phyloP scores from a whole-genome alignment of 768 basidiomycete species.

The Naganishia vishniacii region DNA sequence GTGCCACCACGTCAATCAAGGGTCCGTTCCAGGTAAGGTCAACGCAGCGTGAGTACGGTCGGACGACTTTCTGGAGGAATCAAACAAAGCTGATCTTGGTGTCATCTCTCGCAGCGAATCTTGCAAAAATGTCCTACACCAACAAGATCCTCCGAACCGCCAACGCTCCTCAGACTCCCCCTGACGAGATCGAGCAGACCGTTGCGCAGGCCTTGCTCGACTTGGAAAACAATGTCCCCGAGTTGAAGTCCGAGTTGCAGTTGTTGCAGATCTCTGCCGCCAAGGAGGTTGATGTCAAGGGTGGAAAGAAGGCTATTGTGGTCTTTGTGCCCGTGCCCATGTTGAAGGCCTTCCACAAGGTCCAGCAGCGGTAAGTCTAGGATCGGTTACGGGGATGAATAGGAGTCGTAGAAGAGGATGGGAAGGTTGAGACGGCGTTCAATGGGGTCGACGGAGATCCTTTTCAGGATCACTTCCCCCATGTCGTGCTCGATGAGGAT shows the following conservation, averaged over 20 bases:
- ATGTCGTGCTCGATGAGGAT: conserved; percentile 24
- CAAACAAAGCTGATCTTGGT: background rate
- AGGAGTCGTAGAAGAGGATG: background rate
- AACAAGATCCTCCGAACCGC: conserved; percentile 90
- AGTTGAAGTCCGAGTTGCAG: conserved; percentile 94
- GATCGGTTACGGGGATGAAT: background rate
- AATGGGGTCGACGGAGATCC: conserved; percentile 47
- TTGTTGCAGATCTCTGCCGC: conserved; percentile 95
- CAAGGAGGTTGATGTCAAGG: conserved; percentile 97
- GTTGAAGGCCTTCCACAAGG: conserved; percentile 96
- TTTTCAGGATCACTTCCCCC: conserved; percentile 49
- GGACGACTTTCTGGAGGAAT: background rate
- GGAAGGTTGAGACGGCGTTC: conserved; percentile 1
- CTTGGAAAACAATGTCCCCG: conserved; percentile 95
- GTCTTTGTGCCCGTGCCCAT: conserved; percentile 96
- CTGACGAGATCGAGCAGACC: conserved; percentile 92
- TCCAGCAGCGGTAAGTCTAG: conserved; percentile 75
- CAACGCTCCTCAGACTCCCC: conserved; percentile 83
- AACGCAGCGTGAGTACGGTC: conserved; percentile 6
- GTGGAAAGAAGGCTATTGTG: conserved; percentile 98
- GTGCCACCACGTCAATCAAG: conserved; percentile 18
- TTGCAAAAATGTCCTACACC: conserved; percentile 34
- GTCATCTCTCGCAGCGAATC: conserved; percentile 4
- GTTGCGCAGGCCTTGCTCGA: conserved; percentile 94
- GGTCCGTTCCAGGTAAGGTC: conserved; percentile 10